phyloP scores from a whole-genome alignment of 768 basidiomycete genomes.

The Heimioporus sp. region DNA sequence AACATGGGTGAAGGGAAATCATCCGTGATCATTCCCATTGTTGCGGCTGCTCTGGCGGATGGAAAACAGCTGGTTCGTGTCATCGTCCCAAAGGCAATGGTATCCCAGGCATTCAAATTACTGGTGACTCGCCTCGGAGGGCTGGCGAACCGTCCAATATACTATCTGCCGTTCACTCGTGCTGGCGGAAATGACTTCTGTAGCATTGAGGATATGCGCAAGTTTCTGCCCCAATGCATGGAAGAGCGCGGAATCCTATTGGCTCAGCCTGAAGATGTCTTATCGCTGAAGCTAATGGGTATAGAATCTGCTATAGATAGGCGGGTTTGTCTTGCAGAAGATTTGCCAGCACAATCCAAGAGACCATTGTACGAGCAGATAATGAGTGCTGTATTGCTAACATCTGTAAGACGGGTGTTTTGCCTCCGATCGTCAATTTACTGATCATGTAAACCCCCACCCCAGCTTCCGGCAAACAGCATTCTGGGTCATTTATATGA shows the following conservation, averaged over 20 bases:
- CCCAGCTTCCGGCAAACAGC: not conserved
- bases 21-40: too few relatives aligned
- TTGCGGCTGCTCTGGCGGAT: too few relatives aligned
- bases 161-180: not conserved
- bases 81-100: too few relatives aligned
- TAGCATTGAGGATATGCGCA: slow-evolving; percentile 22
- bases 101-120: too few relatives aligned
- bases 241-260: not conserved
- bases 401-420: not conserved
- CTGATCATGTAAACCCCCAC: not conserved
- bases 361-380: not conserved
- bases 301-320: too few relatives aligned
- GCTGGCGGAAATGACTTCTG: slow-evolving; percentile 17
- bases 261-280: not conserved
- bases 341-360: slow-evolving; percentile 11
- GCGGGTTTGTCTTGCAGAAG: slow-evolving; percentile 9
- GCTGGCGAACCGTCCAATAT: not conserved
- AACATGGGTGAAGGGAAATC: too few relatives aligned
- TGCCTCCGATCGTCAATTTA: not conserved
- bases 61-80: too few relatives aligned
- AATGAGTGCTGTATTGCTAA: not conserved
- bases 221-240: slow-evolving; percentile 33
- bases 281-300: not conserved
- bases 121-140: too few relatives aligned
- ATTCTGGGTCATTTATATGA: not conserved